Percentiles rank a stretch among this genome's conserved stretches.
phyloP scores from a whole-genome alignment of 768 basidiomycete genomes.

The Rhizopogon roseolus region DNA sequence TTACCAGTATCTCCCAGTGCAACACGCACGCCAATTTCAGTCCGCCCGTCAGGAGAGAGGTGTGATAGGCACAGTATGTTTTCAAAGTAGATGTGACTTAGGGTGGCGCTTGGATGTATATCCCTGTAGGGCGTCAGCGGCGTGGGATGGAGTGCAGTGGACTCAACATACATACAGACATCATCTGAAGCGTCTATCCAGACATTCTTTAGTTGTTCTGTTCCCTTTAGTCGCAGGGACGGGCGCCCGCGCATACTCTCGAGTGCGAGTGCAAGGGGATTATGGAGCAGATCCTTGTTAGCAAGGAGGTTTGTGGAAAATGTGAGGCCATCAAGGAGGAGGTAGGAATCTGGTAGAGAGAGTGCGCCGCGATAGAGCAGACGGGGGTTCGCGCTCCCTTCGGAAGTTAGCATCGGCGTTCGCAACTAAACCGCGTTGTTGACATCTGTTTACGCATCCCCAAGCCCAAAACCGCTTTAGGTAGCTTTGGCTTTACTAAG shows the following conservation, averaged over 20 bases:
- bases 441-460: not conserved
- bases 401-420: not conserved
- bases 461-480: not conserved
- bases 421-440: not conserved
- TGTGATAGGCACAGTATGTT: slow-evolving; percentile 56
- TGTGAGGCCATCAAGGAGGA: slow-evolving; percentile 69
- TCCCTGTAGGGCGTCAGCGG: slow-evolving; percentile 39
- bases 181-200: slow-evolving; percentile 58
- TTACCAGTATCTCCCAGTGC: slow-evolving; percentile 66
- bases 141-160: slow-evolving; percentile 24
- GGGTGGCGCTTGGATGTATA: slow-evolving; percentile 58
- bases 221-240: slow-evolving; percentile 53
- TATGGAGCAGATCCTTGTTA: slow-evolving; percentile 46
- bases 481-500: not conserved
- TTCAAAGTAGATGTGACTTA: slow-evolving; percentile 67
- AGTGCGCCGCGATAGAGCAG: slow-evolving; percentile 74
- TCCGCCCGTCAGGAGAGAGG: slow-evolving; percentile 26
- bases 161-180: slow-evolving; percentile 40
- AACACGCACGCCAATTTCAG: slow-evolving; percentile 58
- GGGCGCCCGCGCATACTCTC: slow-evolving; percentile 80
- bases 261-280: slow-evolving; percentile 64
- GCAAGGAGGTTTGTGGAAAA: slow-evolving; percentile 49
- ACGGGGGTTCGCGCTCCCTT: slow-evolving; percentile 30
- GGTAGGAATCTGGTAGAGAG: slow-evolving; percentile 66
- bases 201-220: slow-evolving; percentile 46